Percentiles rank a stretch among this genome's conserved stretches.
phyloP scores from a whole-genome alignment of 2,329 filamentous ascomycete genomes.

The Colletotrichum sp. region DNA sequence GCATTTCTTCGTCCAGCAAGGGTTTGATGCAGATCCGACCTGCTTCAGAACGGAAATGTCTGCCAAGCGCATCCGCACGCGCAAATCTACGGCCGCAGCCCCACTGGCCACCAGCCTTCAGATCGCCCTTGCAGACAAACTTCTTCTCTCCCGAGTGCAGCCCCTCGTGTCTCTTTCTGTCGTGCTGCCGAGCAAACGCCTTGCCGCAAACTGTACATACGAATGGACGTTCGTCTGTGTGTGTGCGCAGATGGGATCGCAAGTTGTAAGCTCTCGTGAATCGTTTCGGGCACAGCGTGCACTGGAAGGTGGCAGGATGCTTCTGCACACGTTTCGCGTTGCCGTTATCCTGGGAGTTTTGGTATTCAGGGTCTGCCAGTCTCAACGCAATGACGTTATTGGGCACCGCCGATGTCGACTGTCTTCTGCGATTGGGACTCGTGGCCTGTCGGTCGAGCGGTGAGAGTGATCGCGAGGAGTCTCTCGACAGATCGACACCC shows the following conservation, averaged over 20 bases:
- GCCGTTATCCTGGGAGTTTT: slow-evolving; percentile 66
- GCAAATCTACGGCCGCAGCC: slow-evolving; percentile 93
- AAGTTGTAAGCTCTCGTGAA: slow-evolving; percentile 98
- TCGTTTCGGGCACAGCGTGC: slow-evolving; percentile 88
- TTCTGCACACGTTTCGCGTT: slow-evolving; percentile 88
- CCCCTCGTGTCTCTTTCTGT: slow-evolving; percentile 95
- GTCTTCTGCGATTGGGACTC: slow-evolving; percentile 56
- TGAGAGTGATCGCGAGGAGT: slow-evolving; percentile 62
- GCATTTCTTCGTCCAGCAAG: slow-evolving; percentile 91
- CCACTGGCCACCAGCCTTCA: slow-evolving; percentile 85
- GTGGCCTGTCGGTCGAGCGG: slow-evolving; percentile 61
- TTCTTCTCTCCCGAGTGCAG: slow-evolving; percentile 98
- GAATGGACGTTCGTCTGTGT: slow-evolving; percentile 96
- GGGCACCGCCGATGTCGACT: slow-evolving; percentile 68
- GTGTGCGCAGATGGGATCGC: slow-evolving; percentile 91
- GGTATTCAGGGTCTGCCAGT: slow-evolving; percentile 86
- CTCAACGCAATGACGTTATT: slow-evolving; percentile 81
- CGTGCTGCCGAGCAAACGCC: slow-evolving; percentile 95
- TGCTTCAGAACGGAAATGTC: slow-evolving; percentile 95
- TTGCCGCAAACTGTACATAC: slow-evolving; percentile 97
- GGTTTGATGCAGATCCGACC: slow-evolving; percentile 97
- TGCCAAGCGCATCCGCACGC: slow-evolving; percentile 90
- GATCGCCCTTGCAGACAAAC: slow-evolving; percentile 92
- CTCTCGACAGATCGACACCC: slow-evolving; percentile 49
- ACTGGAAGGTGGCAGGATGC: slow-evolving; percentile 97